phyloP scores from a whole-genome alignment of 2,329 filamentous ascomycete species.

The Pochonia chlamydosporia region DNA sequence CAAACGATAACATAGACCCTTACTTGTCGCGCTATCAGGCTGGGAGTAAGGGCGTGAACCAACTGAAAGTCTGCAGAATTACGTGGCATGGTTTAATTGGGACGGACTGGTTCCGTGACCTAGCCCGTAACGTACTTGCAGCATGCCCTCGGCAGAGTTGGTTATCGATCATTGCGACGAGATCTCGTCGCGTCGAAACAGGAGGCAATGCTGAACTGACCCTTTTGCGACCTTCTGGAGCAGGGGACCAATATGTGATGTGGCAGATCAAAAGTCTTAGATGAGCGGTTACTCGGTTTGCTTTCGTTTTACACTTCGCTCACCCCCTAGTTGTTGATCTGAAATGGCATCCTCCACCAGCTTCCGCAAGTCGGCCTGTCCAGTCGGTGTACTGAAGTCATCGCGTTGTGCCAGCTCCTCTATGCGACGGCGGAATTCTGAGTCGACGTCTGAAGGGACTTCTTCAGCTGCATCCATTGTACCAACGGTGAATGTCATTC shows the following conservation, averaged over 20 bases:
- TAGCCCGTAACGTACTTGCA: conserved; percentile 40
- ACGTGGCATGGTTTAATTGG: conserved; percentile 56
- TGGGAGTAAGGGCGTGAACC: conserved; percentile 22
- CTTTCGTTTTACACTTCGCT: conserved; percentile 59
- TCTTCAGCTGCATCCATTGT: conserved; percentile 61
- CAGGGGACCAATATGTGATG: conserved; percentile 49
- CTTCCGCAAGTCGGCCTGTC: conserved; percentile 71
- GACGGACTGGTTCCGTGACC: conserved; percentile 43
- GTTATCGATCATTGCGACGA: conserved; percentile 49
- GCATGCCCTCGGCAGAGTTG: conserved; percentile 40
- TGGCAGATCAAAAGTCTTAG: conserved; percentile 51
- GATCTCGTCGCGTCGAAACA: conserved; percentile 40
- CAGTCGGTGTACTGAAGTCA: conserved; percentile 76
- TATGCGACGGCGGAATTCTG: conserved; percentile 78
- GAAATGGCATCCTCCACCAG: conserved; percentile 76
- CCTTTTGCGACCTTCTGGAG: conserved; percentile 45
- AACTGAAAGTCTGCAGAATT: conserved; percentile 37
- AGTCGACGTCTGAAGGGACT: conserved; percentile 61
- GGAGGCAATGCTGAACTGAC: conserved; percentile 44
- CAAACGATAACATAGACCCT: conserved; percentile 55
- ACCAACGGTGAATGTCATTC: conserved; percentile 71
- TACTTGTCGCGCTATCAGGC: conserved; percentile 61
- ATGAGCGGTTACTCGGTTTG: conserved; percentile 39
- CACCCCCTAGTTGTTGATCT: conserved; percentile 57
- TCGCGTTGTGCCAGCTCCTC: conserved; percentile 79